Evolutionary conservation across 1,284 basidiomycete species (phyloP).

Genomic region (Microbotryomycetes sp.): DNA sequence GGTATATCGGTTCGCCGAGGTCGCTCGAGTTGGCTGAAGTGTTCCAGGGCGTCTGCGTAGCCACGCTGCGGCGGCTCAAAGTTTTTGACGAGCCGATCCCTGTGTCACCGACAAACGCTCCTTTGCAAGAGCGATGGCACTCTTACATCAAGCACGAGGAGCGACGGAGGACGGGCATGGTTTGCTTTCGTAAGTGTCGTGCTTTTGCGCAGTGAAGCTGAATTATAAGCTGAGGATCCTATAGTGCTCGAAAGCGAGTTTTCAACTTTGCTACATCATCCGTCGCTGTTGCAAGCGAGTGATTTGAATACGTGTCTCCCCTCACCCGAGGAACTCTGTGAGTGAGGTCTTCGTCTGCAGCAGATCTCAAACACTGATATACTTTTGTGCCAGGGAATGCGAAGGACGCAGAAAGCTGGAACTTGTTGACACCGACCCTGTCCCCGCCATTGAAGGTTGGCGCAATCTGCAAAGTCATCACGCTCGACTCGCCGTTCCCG

Average conservation of each 20-base stretch:
- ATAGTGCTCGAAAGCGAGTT: conserved; percentile 10
- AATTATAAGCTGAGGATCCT: not conserved
- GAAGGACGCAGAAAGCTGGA: conserved; percentile 1
- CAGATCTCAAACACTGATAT: not conserved
- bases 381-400: conserved; percentile 1
- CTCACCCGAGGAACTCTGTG: conserved; percentile 1
- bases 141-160: conserved; percentile 9
- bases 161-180: conserved; percentile 5
- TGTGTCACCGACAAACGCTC: not conserved
- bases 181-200: conserved; percentile 2
- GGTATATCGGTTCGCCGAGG: conserved; percentile 4
- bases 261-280: conserved; percentile 1
- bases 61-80: not conserved
- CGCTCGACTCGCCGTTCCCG: conserved; percentile 1
- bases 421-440: not conserved
- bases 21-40: conserved; percentile 4
- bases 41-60: not conserved
- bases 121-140: not conserved
- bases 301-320: conserved; percentile 5
- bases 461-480: not conserved
- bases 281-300: not conserved
- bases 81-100: not conserved
- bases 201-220: not conserved
- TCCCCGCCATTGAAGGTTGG: not conserved
- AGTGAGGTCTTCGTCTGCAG: not conserved